phyloP scores from a whole-genome alignment of 1,139 yeast genomes.

The Saccharomycopsis hybrid region DNA sequence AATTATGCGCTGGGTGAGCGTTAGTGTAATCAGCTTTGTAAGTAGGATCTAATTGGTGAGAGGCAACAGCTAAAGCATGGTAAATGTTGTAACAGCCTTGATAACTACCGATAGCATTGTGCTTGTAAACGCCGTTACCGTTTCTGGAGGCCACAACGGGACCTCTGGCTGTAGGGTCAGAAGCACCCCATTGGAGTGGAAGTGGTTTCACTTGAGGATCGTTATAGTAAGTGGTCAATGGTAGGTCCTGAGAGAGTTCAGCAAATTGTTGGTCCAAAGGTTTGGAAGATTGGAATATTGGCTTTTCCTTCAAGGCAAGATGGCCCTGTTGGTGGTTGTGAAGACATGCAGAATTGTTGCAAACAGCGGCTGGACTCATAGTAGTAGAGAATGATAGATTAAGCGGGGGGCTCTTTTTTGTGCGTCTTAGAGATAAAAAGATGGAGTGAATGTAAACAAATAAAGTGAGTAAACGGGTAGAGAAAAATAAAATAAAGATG shows the following conservation, averaged over 20 bases:
- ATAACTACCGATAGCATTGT: conserved; percentile 53
- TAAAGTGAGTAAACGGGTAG: not conserved
- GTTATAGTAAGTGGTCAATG: conserved; percentile 45
- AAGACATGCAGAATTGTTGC: conserved; percentile 8
- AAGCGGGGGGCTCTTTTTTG: no score
- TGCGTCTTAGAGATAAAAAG: not conserved
- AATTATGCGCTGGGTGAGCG: conserved; percentile 52
- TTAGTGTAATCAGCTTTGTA: conserved; percentile 54
- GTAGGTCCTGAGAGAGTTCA: conserved; percentile 27
- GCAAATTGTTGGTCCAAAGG: conserved; percentile 30
- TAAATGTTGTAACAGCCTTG: conserved; percentile 55
- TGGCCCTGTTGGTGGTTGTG: conserved; percentile 20
- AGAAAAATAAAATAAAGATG: no score
- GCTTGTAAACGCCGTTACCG: conserved; percentile 39
- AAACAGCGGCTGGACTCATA: conserved; percentile 27
- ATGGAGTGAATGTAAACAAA: not conserved
- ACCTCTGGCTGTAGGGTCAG: conserved; percentile 44
- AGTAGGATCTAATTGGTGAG: conserved; percentile 43
- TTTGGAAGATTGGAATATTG: conserved; percentile 25
- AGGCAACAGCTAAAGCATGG: conserved; percentile 54
- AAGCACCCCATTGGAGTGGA: conserved; percentile 44
- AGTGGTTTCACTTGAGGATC: conserved; percentile 44
- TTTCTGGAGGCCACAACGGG: conserved; percentile 50
- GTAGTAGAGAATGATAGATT: conserved; percentile 4
- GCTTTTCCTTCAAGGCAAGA: conserved; percentile 10